These are phyloP conservation scores for Pseudozyma thailandica DNA, from an alignment of 1,284 basidiomycete genomes.

Conservation along the genomic window DNA sequence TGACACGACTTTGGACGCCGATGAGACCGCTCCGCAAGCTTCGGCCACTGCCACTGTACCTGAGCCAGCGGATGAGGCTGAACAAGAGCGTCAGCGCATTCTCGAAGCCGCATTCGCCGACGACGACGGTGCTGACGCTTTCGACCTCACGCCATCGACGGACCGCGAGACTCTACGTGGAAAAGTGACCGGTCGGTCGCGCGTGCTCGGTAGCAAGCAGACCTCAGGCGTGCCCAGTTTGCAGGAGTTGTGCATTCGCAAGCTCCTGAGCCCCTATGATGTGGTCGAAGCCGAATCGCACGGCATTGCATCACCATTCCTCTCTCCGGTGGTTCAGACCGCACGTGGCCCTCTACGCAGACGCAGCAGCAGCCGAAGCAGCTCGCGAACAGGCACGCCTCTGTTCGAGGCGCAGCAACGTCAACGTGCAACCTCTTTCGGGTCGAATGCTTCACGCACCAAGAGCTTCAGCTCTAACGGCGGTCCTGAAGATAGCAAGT, in stretches of 20 bases:
- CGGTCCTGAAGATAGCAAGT: slow-evolving; percentile 36
- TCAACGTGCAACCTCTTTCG: slow-evolving; percentile 23
- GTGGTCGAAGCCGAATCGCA: slow-evolving; percentile 23
- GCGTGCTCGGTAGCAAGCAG: slow-evolving; percentile 43
- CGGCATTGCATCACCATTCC: slow-evolving; percentile 33
- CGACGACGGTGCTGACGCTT: slow-evolving; percentile 27
- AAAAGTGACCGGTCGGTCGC: slow-evolving; percentile 34
- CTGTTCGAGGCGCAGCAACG: slow-evolving; percentile 26
- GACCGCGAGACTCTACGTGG: slow-evolving; percentile 5
- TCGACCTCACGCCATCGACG: slow-evolving; percentile 29
- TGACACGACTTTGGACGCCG: slow-evolving; percentile 14
- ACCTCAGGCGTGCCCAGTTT: slow-evolving; percentile 38
- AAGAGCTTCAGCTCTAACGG: slow-evolving; percentile 44
- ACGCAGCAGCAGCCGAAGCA: slow-evolving; percentile 28
- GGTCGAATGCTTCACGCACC: slow-evolving; percentile 34
- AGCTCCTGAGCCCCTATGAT: slow-evolving; percentile 50
- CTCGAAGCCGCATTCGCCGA: slow-evolving; percentile 47
- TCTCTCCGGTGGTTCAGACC: slow-evolving; percentile 37
- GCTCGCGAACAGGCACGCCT: slow-evolving; percentile 27
- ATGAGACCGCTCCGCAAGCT: slow-evolving; percentile 10
- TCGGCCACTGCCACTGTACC: neutral
- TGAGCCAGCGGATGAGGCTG: slow-evolving; percentile 11
- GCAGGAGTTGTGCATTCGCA: slow-evolving; percentile 57
- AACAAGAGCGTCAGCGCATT: slow-evolving; percentile 43
- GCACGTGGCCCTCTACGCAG: slow-evolving; percentile 23